Base-by-base conservation (phyloP, 2,329 filamentous ascomycete genomes). In the Thielaviopsis populi region DNA sequence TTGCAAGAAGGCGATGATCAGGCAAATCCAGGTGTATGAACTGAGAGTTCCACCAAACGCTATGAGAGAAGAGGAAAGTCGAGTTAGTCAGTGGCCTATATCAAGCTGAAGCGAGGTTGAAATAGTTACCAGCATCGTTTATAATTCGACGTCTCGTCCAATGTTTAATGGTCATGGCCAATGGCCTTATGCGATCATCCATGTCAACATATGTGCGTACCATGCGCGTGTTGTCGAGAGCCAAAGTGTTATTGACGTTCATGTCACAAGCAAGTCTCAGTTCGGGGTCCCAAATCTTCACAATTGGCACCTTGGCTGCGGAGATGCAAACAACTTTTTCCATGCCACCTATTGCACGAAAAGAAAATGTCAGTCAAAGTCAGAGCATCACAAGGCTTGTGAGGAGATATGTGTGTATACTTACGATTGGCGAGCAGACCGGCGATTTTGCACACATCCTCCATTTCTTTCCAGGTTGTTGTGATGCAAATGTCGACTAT, bases 1-100 rank as follows among this genome's bases (percentile, higher is more conserved):
- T 75, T 99, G 94, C 30, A 99, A 80, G 71, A 97, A 99, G 69
- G 91, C 95, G 72, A 99, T 87, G 69, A 97, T 95, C 80, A 99
- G 84, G 74, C 94, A 99, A 72, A 97, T 97, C 94, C 94, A 99
- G 24, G 94, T 96, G 72, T 99, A 99, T 19, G 94, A 99, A 74
- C 92, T 97, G 66, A 99, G 80, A 6, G 94, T 99, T 65, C 90
- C 91, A 67, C 94, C 91, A 72, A 91, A 90, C 65, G 88, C 94
- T 95, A 72, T 41, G 8, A 62, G 41, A 48, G 60, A 15, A 15
- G 48, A 62, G 67, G 72, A 71, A 50, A 24, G 30, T 61, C 13
- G 59, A 59, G 8, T 17, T 33, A 42, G 15, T 54, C 24, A 46
- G 11, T 50, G 65, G 40, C 5, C 8, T 30, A 30, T n/a, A 3